Evolutionary conservation across 148 eudicot species (phyloP), one percentile per base, ranked within the genome.

Genomic region (Heliamphora exappendiculata): DNA sequence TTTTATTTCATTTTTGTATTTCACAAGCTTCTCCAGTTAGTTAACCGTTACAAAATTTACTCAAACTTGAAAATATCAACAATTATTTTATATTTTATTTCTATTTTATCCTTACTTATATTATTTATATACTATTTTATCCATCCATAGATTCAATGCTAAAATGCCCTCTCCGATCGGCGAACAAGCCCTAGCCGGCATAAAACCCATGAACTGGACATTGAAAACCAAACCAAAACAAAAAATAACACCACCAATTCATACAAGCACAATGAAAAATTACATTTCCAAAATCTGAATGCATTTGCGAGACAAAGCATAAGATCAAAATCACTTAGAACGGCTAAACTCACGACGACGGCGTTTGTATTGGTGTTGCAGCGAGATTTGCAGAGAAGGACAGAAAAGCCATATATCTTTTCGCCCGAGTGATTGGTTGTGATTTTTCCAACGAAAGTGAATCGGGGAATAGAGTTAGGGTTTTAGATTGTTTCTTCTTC

Each of bases 401-500:
- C 74, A 75, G 33, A 64, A 76, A 76, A 16, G 81, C 85, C 85
- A 82, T 82, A 33, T 34, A 9, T 72, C 3, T 29, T 0, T 3
- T 3, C 1, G 42, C 17, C 67, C 33, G 67, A 33, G 5, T 7
- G 42, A 29, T 71, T 28, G 31, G 59, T 51, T 31, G 60, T 10
- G 13, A 7, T 20, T 33, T n/a, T 51, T 8, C 26, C 7, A 10
- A 13, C 10, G 17, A 53, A 5, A 72, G 26, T 29, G 19, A 36
- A 34, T n/a, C n/a, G 20, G 19, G 19, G 67, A 42, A 28, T 59
- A 24, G 68, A 22, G 68, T 54, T 74, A 58, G 77, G 54, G 68
- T 58, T 74, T 59, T 11, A 26, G 26, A 17, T 54, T 54, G 34
- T 7, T 73, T 37, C 22, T 12, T 26, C 36, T 54, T 16, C 26